These are phyloP conservation scores for Misopates orontium DNA, from an alignment of 257 asterid species.

Conservation along the genomic window DNA sequence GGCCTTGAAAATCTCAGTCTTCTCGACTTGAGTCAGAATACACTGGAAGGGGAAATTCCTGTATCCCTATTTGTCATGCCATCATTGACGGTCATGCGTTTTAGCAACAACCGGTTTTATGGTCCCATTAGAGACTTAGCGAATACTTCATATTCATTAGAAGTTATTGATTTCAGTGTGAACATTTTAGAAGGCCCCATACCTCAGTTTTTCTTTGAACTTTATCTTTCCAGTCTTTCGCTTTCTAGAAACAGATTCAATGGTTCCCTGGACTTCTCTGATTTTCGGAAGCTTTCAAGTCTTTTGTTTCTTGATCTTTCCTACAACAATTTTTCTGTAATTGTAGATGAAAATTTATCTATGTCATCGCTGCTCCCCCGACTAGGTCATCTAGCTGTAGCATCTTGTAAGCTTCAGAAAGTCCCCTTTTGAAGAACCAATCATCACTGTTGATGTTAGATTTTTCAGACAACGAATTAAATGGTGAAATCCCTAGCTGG, in stretches of 20 bases:
- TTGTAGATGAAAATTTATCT: not conserved
- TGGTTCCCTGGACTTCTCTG: conserved; percentile 42
- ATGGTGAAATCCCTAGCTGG: conserved; percentile 44
- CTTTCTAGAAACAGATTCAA: conserved; percentile 50
- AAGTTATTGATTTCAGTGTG: conserved; percentile 36
- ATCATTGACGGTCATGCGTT: conserved; percentile 23
- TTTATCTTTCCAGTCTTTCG: conserved; percentile 34
- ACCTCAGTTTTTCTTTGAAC: conserved; percentile 48
- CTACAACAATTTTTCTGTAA: conserved; percentile 34
- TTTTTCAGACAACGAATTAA: no score
- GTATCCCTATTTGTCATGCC: conserved; percentile 45
- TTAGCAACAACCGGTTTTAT: conserved; percentile 46
- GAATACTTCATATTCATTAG: conserved; percentile 29
- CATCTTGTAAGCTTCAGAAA: conserved; percentile 7
- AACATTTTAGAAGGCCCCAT: conserved; percentile 54
- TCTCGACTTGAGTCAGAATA: conserved; percentile 46
- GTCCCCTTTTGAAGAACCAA: conserved; percentile 21
- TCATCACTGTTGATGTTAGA: no score
- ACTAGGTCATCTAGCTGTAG: not conserved
- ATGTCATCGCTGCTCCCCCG: not conserved
- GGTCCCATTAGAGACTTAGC: conserved; percentile 32
- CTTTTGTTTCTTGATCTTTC: conserved; percentile 44
- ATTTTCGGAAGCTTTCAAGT: conserved; percentile 27
- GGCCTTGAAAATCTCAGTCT: conserved; percentile 40
- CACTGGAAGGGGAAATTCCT: conserved; percentile 44